Percentiles rank a stretch among this genome's conserved stretches.
phyloP scores from a whole-genome alignment of 164 flowering plant species.

The Buxus sempervirens region DNA sequence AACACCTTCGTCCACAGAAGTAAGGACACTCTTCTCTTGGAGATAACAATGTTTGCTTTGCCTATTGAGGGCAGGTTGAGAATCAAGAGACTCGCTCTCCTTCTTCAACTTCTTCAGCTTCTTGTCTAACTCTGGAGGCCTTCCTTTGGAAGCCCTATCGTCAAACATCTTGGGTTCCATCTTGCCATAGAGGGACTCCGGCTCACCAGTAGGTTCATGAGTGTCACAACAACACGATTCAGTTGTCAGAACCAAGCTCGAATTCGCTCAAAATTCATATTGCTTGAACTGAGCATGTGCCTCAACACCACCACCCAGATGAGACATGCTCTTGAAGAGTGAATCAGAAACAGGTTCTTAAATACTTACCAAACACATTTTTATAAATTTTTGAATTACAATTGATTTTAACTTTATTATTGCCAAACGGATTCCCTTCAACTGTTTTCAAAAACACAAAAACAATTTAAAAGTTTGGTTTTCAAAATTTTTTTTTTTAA shows the following conservation, averaged over 20 bases:
- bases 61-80: slow-evolving; percentile 35
- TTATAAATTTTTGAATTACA: too few species aligned
- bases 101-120: slow-evolving; percentile 96
- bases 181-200: slow-evolving; percentile 87
- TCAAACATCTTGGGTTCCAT: slow-evolving; percentile 87
- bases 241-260: slow-evolving; percentile 89
- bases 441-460: too few species aligned
- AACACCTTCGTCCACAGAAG: slow-evolving; percentile 67
- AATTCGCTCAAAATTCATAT: slow-evolving; percentile 92
- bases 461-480: too few species aligned
- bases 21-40: slow-evolving; percentile 72
- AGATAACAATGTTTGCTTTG: slow-evolving; percentile 58
- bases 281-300: slow-evolving; percentile 96
- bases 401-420: too few species aligned
- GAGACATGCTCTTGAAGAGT: slow-evolving; percentile 44
- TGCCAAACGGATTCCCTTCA: too few species aligned
- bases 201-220: slow-evolving; percentile 98
- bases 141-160: slow-evolving; percentile 65
- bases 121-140: slow-evolving; percentile 77
- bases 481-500: too few species aligned
- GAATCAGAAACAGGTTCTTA: not conserved
- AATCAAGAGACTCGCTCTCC: slow-evolving; percentile 47
- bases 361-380: too few species aligned
- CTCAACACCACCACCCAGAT: slow-evolving; percentile 94
- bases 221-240: slow-evolving; percentile 96